These are phyloP conservation scores for Discostella pseudostelligera DNA, from an alignment of 108 stramenopile species.

Conservation along the genomic window DNA sequence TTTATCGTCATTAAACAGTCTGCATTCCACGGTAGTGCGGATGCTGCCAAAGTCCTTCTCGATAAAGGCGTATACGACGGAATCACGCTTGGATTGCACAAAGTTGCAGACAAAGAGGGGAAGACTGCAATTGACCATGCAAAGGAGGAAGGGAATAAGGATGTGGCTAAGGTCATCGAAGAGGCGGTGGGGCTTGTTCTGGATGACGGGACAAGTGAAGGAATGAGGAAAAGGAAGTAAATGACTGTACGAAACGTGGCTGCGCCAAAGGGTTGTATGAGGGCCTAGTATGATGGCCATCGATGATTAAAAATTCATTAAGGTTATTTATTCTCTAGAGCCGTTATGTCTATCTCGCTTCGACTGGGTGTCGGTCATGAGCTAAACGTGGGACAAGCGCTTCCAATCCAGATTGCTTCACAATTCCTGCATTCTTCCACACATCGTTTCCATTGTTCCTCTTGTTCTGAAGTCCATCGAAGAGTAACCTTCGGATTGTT, in stretches of 20 bases:
- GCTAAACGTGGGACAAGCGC: too few relatives aligned
- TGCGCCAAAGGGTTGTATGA: too few relatives aligned
- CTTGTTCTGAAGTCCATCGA: conserved; percentile 58
- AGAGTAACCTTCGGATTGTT: conserved; percentile 53
- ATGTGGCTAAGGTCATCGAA: conserved; percentile 69
- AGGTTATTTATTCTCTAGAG: too few relatives aligned
- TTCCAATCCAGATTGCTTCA: conserved; percentile 57
- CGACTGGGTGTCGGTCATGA: too few relatives aligned
- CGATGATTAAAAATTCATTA: too few relatives aligned
- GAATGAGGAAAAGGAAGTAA: conserved; percentile 47
- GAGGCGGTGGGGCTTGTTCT: conserved; percentile 17
- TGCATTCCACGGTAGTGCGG: conserved; percentile 76
- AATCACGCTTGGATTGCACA: conserved; percentile 45
- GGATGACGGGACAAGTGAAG: conserved; percentile 23
- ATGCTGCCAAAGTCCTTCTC: conserved; percentile 65
- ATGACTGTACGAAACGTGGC: not conserved
- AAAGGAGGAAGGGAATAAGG: conserved; percentile 68
- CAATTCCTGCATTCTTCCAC: conserved; percentile 47
- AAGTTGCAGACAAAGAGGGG: conserved; percentile 83
- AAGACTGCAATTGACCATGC: conserved; percentile 72
- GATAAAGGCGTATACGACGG: conserved; percentile 36
- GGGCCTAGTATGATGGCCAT: too few relatives aligned
- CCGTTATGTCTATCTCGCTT: too few relatives aligned
- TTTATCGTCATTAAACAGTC: conserved; percentile 21
- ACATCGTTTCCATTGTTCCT: conserved; percentile 38